Percentiles rank a stretch among this genome's conserved stretches.
phyloP scores from a whole-genome alignment of 1,139 yeast species.

The Saccharomyces hybrid region DNA sequence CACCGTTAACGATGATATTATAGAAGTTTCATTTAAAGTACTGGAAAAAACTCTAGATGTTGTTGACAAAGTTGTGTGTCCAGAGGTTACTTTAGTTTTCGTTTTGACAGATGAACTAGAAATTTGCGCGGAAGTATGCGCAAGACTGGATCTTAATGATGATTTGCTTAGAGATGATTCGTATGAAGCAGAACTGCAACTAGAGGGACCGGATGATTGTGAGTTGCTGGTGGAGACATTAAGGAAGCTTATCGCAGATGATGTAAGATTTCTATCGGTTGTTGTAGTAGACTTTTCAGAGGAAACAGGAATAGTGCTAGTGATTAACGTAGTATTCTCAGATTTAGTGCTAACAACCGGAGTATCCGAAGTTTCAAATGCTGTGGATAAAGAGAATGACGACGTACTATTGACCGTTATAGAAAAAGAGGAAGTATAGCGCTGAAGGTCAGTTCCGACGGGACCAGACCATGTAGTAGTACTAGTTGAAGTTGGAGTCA shows the following conservation, averaged over 20 bases:
- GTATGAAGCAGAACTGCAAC: background rate
- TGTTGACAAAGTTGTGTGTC: background rate
- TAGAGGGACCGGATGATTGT: background rate
- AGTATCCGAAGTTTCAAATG: background rate
- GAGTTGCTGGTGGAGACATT: background rate
- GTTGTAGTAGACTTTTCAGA: background rate
- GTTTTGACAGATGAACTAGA: background rate
- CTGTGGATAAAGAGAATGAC: background rate
- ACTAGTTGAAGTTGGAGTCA: background rate
- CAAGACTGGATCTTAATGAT: background rate
- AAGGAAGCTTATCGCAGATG: background rate
- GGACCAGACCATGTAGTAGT: background rate
- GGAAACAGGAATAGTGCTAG: background rate
- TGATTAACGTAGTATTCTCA: background rate
- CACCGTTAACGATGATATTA: background rate
- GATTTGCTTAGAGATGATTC: background rate
- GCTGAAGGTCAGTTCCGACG: background rate
- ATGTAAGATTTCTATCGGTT: too few relatives aligned
- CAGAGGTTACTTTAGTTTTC: background rate
- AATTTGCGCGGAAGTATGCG: background rate
- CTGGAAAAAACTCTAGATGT: background rate
- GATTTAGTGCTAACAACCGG: background rate
- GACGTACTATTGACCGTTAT: background rate
- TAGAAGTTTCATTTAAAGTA: background rate
- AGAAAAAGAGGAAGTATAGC: background rate